phyloP scores from a whole-genome alignment of 305 asterid genomes.

The Plantago lanceolata region DNA sequence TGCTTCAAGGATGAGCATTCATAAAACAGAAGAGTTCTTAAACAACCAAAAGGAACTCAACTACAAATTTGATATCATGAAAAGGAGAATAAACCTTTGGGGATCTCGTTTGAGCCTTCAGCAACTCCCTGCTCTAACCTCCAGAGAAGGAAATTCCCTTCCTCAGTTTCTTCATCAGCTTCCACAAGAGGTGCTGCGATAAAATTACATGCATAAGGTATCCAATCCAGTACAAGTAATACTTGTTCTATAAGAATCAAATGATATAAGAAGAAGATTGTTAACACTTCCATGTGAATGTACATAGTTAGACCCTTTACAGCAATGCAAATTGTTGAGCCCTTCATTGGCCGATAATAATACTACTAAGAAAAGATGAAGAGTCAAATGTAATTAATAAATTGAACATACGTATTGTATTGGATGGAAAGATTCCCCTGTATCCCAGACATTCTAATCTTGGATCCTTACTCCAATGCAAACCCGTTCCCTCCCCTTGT shows the following conservation, averaged over 20 bases:
- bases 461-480: constrained; percentile 84
- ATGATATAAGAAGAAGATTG: no score
- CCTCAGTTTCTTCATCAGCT: constrained; percentile 65
- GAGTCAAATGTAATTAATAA: constrained; percentile 10
- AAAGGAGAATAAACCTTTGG: constrained; percentile 45
- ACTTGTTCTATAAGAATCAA: no score
- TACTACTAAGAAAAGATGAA: constrained; percentile 1
- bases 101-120: constrained; percentile 83
- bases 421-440: constrained; percentile 76
- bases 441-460: constrained; percentile 78
- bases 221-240: background rate
- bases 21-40: no score
- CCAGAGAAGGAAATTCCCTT: constrained; percentile 69
- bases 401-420: constrained; percentile 51
- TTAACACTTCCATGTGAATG: no score
- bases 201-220: constrained; percentile 12
- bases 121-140: constrained; percentile 89
- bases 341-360: background rate
- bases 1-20: background rate
- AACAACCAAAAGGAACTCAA: background rate
- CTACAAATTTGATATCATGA: background rate
- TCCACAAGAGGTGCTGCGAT: constrained; percentile 82
- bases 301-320: no score
- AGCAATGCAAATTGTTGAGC: no score
- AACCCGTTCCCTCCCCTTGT: constrained; percentile 49